Percentiles rank a stretch among this genome's conserved stretches.
phyloP scores from a whole-genome alignment of 768 basidiomycete species.

The Podaxis rugospora region DNA sequence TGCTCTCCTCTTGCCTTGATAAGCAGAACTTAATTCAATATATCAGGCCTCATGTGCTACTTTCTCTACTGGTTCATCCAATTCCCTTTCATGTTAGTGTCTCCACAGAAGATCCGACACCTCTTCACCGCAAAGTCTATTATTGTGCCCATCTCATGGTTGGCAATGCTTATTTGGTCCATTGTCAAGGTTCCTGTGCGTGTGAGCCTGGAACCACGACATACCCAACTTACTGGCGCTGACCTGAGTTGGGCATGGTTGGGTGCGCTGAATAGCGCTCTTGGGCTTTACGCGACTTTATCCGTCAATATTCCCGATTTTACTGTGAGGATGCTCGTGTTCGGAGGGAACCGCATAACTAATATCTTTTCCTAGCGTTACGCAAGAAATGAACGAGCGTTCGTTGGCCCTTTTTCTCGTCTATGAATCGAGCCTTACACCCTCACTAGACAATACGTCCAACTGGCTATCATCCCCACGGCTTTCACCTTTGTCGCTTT shows the following conservation, averaged over 20 bases:
- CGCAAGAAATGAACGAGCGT: slow-evolving; percentile 64
- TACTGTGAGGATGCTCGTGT: slow-evolving; percentile 32
- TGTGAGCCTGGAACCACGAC: slow-evolving; percentile 53
- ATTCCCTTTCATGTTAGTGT: slow-evolving; percentile 70
- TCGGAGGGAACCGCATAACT: neutral
- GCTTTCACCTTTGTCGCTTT: slow-evolving; percentile 77
- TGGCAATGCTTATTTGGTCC: slow-evolving; percentile 79
- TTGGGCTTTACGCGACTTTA: slow-evolving; percentile 71
- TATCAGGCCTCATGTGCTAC: slow-evolving; percentile 65
- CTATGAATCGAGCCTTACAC: neutral
- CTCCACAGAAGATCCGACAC: slow-evolving; percentile 73
- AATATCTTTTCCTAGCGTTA: slow-evolving; percentile 47
- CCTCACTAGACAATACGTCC: slow-evolving; percentile 60
- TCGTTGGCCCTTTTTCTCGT: slow-evolving; percentile 17
- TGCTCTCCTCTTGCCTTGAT: neutral
- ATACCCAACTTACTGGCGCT: slow-evolving; percentile 47
- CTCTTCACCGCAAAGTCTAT: slow-evolving; percentile 70
- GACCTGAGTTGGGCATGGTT: slow-evolving; percentile 77
- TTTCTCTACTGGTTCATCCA: slow-evolving; percentile 77
- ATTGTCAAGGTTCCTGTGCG: slow-evolving; percentile 61
- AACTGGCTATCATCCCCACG: slow-evolving; percentile 70
- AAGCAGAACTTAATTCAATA: neutral
- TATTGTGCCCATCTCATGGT: slow-evolving; percentile 59
- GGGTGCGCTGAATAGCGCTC: slow-evolving; percentile 66
- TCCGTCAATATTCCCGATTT: slow-evolving; percentile 86